phyloP scores from a whole-genome alignment of 2,329 filamentous ascomycete genomes.

The Xylariaceae sp. region DNA sequence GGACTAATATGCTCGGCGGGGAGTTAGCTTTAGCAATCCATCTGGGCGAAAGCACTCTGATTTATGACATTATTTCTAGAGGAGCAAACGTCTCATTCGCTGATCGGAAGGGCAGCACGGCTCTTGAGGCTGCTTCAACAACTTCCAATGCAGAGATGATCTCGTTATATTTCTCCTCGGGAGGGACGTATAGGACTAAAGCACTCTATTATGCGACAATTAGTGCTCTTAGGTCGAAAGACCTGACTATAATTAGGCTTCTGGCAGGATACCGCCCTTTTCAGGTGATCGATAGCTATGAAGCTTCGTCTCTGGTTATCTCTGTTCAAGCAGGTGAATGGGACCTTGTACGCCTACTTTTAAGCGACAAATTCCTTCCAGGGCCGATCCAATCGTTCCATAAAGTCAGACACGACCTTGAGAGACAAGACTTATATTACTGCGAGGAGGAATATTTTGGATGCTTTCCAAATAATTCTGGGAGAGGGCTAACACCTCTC shows the following conservation, averaged over 20 bases:
- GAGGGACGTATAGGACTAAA: background rate
- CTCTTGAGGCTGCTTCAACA: background rate
- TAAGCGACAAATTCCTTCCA: slow-evolving; percentile 5
- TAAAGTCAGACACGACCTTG: too few relatives aligned
- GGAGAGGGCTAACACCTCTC: background rate
- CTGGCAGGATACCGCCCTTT: background rate
- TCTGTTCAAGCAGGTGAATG: background rate
- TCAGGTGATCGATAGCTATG: background rate
- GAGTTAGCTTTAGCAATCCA: background rate
- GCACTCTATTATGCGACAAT: background rate
- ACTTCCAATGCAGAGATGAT: background rate
- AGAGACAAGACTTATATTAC: too few relatives aligned
- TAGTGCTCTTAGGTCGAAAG: background rate
- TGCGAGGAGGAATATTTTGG: too few relatives aligned
- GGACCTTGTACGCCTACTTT: slow-evolving; percentile 1
- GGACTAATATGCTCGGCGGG: background rate
- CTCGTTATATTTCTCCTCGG: background rate
- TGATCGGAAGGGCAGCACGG: background rate
- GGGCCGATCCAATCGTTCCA: background rate
- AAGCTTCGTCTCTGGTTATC: background rate
- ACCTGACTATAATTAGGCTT: background rate
- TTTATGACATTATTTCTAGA: background rate
- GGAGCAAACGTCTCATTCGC: background rate
- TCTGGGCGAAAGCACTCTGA: background rate
- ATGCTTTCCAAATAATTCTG: background rate